Base-by-base conservation (phyloP, 2,329 filamentous ascomycete species). In the Curvularia lunata region DNA sequence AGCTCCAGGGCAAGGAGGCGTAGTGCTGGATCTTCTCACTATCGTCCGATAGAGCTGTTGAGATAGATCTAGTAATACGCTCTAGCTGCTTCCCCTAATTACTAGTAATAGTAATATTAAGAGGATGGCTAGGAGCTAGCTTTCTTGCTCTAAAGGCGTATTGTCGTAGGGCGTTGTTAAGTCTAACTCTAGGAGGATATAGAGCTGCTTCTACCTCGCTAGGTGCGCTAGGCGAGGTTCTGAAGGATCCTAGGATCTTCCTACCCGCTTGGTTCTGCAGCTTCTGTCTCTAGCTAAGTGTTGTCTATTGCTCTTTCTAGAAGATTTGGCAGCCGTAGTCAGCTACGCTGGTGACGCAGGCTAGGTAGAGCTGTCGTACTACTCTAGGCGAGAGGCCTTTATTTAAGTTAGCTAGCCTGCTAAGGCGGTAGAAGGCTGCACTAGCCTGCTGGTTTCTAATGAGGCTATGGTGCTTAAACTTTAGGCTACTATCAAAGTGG, bases 81-180 rank as follows among this genome's bases (percentile, higher is more conserved):
- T 42, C 40, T 42, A 42, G 40, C 40, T 42, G 12, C 12, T 42
- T 42, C 18, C 40, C 40, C 25, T 42, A 25, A 23, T 42, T 42
- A 12, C 10, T 42, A 42, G 40, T 5, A n/a, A 42, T 42, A 42
- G 40, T 12, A 25, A 42, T 42, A 23, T 42, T 42, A 42, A 42
- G 40, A 42, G 19, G 21, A 19, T 42, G 12, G 19, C 40, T 42
- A 42, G 10, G 12, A 23, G 40, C 40, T 42, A 42, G 40, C 12
- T 42, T 42, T 42, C 40, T 42, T 21, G 12, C 40, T 42, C 40
- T 42, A 42, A 45, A 45, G 42, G 23, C 42, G 42, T 45, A 45
- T 45, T 45, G 13, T 27, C n/a, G n/a, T n/a, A n/a, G n/a, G n/a
- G n/a, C n/a, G n/a, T n/a, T n/a, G n/a, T n/a, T n/a, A n/a, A n/a